Base-by-base conservation (phyloP, 305 asterid species). In the Fraxinus paxiana region DNA sequence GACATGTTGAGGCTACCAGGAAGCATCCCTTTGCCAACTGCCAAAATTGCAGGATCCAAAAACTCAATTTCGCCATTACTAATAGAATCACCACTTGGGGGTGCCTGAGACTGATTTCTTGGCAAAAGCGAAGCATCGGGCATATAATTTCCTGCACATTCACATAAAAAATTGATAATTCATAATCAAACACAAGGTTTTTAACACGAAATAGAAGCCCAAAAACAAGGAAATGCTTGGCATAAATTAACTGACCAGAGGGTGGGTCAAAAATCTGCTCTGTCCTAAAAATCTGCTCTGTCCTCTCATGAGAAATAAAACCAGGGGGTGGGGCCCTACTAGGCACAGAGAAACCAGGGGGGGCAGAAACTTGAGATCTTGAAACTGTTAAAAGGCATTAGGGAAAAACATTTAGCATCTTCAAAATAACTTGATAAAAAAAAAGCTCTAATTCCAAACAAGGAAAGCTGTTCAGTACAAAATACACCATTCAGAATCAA, bases 321-420 rank as follows among this genome's bases (percentile, higher is more conserved):
- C 99, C 98, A 51, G 98, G 99, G 48, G 98, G 98, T n/a, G 98
- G 92, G 65, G 95, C 90, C 87, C 97, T 88, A 85, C 83, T 88
- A 56, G 97, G 93, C 26, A 82, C 88, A 7, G 92, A 87, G 89
- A 94, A 96, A 15, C 99, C 98, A 24, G 99, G 99, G 76, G 99
- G 99, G 20, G 98, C 97, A 20, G 96, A 86, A 86, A 92, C 85
- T 83, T 92, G 98, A 82, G 98, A 87, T 86, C 97, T 91, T 28
- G 94, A 86, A 90, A 43, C 98, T 95, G 94, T 86, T 84, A 20
- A 72, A 82, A 86, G 46, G 79, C 80, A 84, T 65, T 51, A 61
- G 75, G 75, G 77, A 76, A 80, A 78, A 51, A 76, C 28, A 70
- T 4, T 69, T 65, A 8, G 34, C 13, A 4, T 26, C 9, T 65